Base-by-base conservation (phyloP, 805 yeast genomes). In the Pichia scutulata region DNA sequence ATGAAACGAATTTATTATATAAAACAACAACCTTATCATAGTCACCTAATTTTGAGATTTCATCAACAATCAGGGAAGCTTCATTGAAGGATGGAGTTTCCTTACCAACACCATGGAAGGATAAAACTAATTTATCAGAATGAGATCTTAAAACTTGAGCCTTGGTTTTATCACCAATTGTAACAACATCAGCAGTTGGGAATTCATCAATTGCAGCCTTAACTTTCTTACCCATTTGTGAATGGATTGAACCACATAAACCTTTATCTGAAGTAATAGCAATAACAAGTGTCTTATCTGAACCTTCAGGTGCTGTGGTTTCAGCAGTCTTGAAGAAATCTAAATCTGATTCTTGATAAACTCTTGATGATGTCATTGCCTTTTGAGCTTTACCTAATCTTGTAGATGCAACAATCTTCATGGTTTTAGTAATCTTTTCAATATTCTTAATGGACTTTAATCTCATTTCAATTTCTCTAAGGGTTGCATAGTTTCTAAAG, bases 341-440 rank as follows among this genome's bases (percentile, higher is more conserved):
- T 55, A 75, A 61, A 66, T 89, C 95, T 53, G 90, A 82, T 62
- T 78, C 77, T 67, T 84, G 84, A 78, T 87, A 92, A 54, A 80
- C 84, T 70, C 95, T 84, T 46, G 97, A 85, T 46, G 87, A 80
- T 60, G 77, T 75, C 89, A 89, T 92, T 55, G 97, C 96, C 71
- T 84, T 86, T 74, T 89, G 96, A 55, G 99, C 99, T 75, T 87
- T 89, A 69, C 81, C 78, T 70, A 93, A 81, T 76, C 97, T 86
- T 62, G 99, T 93, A 41, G 98, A 92, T 41, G 99, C 99, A 65
- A 93, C 99, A 74, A 93, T 85, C 80, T 90, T 93, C 98, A 93
- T 93, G 72, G 99, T 93, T 76, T 93, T 93, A 75, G 99, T 93
- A 76, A 93, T 93, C 79, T 93, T 93, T 77, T 93, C 97, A 71